Conservation (phyloP, 2,329 filamentous ascomycete species). For the Cadophora sp. region DNA sequence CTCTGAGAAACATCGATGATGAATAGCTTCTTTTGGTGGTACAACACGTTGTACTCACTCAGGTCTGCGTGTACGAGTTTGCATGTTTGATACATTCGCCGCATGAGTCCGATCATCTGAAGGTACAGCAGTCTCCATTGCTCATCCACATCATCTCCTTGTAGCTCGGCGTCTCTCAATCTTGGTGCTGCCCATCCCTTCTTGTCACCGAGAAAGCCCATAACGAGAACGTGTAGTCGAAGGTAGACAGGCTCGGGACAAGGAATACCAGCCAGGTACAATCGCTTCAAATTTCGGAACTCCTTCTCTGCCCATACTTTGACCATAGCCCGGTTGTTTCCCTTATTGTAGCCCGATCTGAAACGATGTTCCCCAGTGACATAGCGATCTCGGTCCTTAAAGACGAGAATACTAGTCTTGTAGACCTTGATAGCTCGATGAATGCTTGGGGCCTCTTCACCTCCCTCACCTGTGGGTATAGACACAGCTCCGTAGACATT, state of each 20-base stretch:
- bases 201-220: constrained; percentile 88
- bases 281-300: constrained; percentile 88
- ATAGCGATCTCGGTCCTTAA: constrained; percentile 97
- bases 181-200: constrained; percentile 89
- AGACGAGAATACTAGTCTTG: constrained; percentile 96
- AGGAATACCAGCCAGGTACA: constrained; percentile 84
- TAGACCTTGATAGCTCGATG: constrained; percentile 97
- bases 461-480: constrained; percentile 59
- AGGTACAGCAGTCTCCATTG: constrained; percentile 83
- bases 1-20: constrained; percentile 98
- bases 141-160: constrained; percentile 69
- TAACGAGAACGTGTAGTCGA: constrained; percentile 92
- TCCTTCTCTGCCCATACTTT: constrained; percentile 99
- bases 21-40: constrained; percentile 81
- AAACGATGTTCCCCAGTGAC: constrained; percentile 95
- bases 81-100: constrained; percentile 91
- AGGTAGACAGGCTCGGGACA: constrained; percentile 90
- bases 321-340: constrained; percentile 95
- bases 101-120: constrained; percentile 87
- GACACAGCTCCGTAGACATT: constrained; percentile 94
- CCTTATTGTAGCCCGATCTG: constrained; percentile 89
- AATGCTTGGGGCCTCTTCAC: constrained; percentile 55
- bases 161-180: constrained; percentile 82
- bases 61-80: constrained; percentile 93
- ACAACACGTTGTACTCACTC: constrained; percentile 97